Evolutionary conservation across 2,329 filamentous ascomycete species (phyloP).

Genomic region (Capronia americana): DNA sequence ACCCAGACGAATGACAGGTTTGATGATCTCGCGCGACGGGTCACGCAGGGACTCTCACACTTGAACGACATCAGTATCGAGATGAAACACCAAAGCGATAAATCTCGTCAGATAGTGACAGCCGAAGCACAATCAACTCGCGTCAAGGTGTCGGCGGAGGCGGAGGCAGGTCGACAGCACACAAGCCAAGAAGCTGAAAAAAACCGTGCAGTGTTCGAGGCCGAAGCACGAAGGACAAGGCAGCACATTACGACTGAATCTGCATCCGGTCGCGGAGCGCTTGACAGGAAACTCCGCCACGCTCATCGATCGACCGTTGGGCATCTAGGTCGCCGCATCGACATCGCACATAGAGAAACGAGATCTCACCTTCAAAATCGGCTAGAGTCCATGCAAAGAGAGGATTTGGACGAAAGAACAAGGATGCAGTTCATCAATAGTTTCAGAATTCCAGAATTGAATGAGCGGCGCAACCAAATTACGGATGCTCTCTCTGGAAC

Average conservation of each 20-base stretch:
- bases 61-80: neutral
- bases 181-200: neutral
- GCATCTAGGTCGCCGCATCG: neutral
- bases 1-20: neutral
- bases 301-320: neutral
- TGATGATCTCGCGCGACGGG: neutral
- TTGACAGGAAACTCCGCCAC: neutral
- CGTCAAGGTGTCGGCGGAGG: neutral
- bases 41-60: neutral
- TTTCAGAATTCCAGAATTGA: neutral
- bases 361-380: neutral
- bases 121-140: neutral
- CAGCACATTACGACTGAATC: neutral
- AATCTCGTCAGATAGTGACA: neutral
- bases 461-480: constrained; percentile 2
- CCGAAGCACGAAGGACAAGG: neutral
- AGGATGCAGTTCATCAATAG: neutral
- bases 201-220: neutral
- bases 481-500: neutral
- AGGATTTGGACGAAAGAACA: neutral
- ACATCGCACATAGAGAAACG: neutral
- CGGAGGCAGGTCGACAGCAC: neutral
- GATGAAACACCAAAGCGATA: neutral
- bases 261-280: neutral
- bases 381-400: neutral